Evolutionary conservation across 2,329 filamentous ascomycete species (phyloP).

Genomic region (Ophiosphaerella narmari): DNA sequence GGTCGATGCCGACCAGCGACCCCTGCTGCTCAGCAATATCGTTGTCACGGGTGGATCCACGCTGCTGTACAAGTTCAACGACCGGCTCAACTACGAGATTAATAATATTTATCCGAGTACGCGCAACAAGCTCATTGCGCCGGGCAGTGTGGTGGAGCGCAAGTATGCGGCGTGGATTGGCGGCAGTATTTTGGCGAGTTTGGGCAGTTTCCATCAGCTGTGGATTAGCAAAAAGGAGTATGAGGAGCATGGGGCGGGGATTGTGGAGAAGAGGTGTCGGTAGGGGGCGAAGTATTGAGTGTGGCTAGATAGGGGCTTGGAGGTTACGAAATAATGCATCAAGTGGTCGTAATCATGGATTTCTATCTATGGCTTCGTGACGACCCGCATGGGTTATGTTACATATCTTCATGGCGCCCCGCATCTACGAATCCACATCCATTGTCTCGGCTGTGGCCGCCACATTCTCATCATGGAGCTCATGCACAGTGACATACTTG

Average conservation of each 20-base stretch:
- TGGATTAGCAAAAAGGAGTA: slow-evolving; percentile 99
- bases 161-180: slow-evolving; percentile 96
- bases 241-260: slow-evolving; percentile 86
- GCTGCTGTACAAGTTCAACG: slow-evolving; percentile 88
- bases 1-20: slow-evolving; percentile 87
- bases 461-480: slow-evolving; percentile 73
- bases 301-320: too few relatives aligned
- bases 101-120: slow-evolving; percentile 80
- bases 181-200: slow-evolving; percentile 89
- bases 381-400: slow-evolving; percentile 16
- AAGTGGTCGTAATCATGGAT: slow-evolving; percentile 18
- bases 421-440: slow-evolving; percentile 61
- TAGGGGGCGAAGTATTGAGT: slow-evolving; percentile 45
- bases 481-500: slow-evolving; percentile 91
- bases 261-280: slow-evolving; percentile 97
- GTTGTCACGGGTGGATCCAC: slow-evolving; percentile 90
- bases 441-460: slow-evolving; percentile 64
- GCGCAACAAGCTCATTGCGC: slow-evolving; percentile 85
- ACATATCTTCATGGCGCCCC: slow-evolving; percentile 24
- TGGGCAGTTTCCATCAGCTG: slow-evolving; percentile 99
- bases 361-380: slow-evolving; percentile 13
- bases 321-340: too few relatives aligned
- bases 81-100: slow-evolving; percentile 85
- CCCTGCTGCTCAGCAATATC: slow-evolving; percentile 82
- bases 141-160: slow-evolving; percentile 83